These are phyloP conservation scores for Hylodesmum podocarpum DNA, from an alignment of 306 rosid species.

Conservation along the genomic window DNA sequence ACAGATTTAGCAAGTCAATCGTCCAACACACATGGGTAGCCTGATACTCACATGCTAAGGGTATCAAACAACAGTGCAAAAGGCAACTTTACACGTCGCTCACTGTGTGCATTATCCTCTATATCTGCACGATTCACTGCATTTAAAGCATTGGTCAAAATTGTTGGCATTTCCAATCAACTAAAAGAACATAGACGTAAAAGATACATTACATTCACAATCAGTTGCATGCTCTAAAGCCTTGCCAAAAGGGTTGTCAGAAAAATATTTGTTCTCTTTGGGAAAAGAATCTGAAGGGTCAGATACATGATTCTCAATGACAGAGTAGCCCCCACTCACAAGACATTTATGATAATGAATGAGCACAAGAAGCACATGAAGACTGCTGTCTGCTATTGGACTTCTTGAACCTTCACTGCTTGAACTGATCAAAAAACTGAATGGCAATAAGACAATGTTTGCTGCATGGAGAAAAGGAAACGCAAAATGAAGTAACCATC, in stretches of 20 bases:
- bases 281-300: slow-evolving; percentile 46
- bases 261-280: slow-evolving; percentile 49
- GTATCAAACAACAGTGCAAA: slow-evolving; percentile 73
- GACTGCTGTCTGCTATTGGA: slow-evolving; percentile 67
- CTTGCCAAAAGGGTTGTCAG: slow-evolving; percentile 66
- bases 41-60: slow-evolving; percentile 65
- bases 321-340: slow-evolving; percentile 35
- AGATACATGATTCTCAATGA: slow-evolving; percentile 29
- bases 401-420: slow-evolving; percentile 59
- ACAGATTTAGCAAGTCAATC: neutral
- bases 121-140: slow-evolving; percentile 67
- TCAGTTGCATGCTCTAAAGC: slow-evolving; percentile 64
- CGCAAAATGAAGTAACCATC: neutral
- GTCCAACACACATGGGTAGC: neutral
- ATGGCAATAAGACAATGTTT: slow-evolving; percentile 63
- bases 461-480: slow-evolving; percentile 53
- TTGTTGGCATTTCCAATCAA: neutral
- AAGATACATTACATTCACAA: slow-evolving; percentile 56
- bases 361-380: slow-evolving; percentile 74
- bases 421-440: slow-evolving; percentile 64
- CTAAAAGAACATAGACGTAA: neutral
- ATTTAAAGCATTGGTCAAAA: slow-evolving; percentile 23
- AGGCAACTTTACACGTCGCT: slow-evolving; percentile 66
- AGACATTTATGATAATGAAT: slow-evolving; percentile 67
- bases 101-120: slow-evolving; percentile 55